Conservation (phyloP, 2,329 filamentous ascomycete genomes). For the Colletotrichum spinosum region DNA sequence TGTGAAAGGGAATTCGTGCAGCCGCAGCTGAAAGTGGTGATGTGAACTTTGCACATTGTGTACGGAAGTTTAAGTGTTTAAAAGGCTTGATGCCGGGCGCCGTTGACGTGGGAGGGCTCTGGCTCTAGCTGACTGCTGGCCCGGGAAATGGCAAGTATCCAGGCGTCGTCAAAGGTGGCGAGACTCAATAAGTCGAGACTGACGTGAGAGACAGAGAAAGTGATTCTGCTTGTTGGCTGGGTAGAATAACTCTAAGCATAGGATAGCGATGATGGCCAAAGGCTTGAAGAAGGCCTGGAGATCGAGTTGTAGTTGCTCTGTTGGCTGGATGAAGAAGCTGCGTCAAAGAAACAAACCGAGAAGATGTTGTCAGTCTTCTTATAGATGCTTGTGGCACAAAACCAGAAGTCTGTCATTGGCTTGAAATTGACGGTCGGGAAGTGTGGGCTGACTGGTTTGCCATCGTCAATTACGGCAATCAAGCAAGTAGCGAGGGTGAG, state of each 20-base stretch:
- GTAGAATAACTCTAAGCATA: neutral
- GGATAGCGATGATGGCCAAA: neutral
- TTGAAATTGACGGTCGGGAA: slow-evolving; percentile 33
- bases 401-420: slow-evolving; percentile 36
- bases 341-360: slow-evolving; percentile 10
- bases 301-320: neutral
- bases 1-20: neutral
- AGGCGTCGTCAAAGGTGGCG: no score
- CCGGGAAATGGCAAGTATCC: no score
- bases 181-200: no score
- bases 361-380: slow-evolving; percentile 35
- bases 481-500: slow-evolving; percentile 24
- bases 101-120: neutral
- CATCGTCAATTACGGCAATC: slow-evolving; percentile 38
- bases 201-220: no score
- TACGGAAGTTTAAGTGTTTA: neutral
- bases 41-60: neutral
- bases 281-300: neutral
- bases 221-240: no score
- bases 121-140: neutral
- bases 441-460: slow-evolving; percentile 39
- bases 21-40: neutral
- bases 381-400: slow-evolving; percentile 37
- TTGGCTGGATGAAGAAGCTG: slow-evolving; percentile 24
- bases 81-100: neutral